Conservation (phyloP, 768 basidiomycete species). For the Dentipellis sp. region DNA sequence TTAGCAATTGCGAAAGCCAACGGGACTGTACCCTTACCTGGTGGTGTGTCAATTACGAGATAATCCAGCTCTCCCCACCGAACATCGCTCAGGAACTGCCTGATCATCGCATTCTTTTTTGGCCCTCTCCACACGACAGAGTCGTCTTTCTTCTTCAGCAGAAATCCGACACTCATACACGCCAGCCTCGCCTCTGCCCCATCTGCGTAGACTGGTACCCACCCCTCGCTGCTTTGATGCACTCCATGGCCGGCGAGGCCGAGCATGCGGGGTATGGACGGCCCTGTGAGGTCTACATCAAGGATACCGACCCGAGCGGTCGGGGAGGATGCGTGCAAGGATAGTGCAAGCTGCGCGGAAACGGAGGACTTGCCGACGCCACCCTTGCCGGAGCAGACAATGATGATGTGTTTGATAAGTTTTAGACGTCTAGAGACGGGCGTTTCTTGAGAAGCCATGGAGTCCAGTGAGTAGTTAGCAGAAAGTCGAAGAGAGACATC, state of each 20-base stretch:
- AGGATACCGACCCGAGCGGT: constrained; percentile 76
- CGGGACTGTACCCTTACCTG: constrained; percentile 47
- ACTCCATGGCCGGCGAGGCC: constrained; percentile 82
- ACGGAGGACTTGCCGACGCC: constrained; percentile 99
- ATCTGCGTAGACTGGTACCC: constrained; percentile 98
- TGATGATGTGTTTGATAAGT: constrained; percentile 75
- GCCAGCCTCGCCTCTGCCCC: constrained; percentile 62
- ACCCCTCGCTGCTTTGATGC: constrained; percentile 90
- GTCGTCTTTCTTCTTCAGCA: constrained; percentile 83
- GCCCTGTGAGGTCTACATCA: constrained; percentile 90
- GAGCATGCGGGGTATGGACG: constrained; percentile 92
- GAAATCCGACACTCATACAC: constrained; percentile 96
- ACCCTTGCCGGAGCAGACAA: constrained; percentile 94
- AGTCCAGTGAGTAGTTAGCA: background rate
- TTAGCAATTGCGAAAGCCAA: background rate
- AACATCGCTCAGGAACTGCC: constrained; percentile 92
- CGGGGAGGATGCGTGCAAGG: constrained; percentile 63
- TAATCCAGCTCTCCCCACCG: constrained; percentile 92
- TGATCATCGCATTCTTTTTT: constrained; percentile 97
- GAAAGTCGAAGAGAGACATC: background rate
- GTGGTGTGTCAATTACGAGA: constrained; percentile 93
- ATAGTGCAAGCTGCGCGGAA: constrained; percentile 84
- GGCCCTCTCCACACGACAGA: constrained; percentile 98
- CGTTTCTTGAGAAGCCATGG: constrained; percentile 30
- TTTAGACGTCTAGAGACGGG: constrained; percentile 65